phyloP scores from a whole-genome alignment of 1,284 basidiomycete genomes.

The Cryptococcus maquisensis region DNA sequence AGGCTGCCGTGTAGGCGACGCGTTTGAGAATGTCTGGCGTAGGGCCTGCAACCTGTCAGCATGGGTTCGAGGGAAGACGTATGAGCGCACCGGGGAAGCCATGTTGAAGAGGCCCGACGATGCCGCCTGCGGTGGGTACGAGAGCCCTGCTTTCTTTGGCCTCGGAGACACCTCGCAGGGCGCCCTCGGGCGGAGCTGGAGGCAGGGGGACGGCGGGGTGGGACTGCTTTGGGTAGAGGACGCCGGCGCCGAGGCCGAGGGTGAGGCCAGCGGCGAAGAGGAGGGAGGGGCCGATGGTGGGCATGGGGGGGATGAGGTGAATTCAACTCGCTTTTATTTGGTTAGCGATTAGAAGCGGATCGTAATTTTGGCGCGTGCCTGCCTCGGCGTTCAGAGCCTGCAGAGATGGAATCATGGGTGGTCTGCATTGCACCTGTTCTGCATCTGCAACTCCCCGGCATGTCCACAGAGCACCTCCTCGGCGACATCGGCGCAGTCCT shows the following conservation, averaged over 20 bases:
- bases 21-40: constrained; percentile 73
- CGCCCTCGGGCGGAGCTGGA: constrained; percentile 27
- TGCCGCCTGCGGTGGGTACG: constrained; percentile 28
- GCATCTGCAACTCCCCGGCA: constrained; percentile 2
- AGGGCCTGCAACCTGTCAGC: constrained; percentile 58
- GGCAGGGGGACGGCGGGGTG: constrained; percentile 15
- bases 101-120: constrained; percentile 32
- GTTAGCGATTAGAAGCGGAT: not conserved
- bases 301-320: constrained; percentile 25
- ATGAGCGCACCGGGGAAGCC: constrained; percentile 45
- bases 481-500: constrained; percentile 36
- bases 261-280: constrained; percentile 48
- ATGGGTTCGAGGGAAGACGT: not conserved
- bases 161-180: constrained; percentile 4
- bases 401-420: not conserved
- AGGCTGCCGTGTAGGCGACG: constrained; percentile 79
- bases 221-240: constrained; percentile 27
- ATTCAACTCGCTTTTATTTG: constrained; percentile 4
- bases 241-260: constrained; percentile 42
- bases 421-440: not conserved
- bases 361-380: not conserved
- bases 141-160: constrained; percentile 11
- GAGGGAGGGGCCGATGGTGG: constrained; percentile 42
- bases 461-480: constrained; percentile 45
- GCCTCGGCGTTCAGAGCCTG: not conserved